Evolutionary conservation across 139 green algal genomes (phyloP).

Genomic region (Pleodorina starrii): DNA sequence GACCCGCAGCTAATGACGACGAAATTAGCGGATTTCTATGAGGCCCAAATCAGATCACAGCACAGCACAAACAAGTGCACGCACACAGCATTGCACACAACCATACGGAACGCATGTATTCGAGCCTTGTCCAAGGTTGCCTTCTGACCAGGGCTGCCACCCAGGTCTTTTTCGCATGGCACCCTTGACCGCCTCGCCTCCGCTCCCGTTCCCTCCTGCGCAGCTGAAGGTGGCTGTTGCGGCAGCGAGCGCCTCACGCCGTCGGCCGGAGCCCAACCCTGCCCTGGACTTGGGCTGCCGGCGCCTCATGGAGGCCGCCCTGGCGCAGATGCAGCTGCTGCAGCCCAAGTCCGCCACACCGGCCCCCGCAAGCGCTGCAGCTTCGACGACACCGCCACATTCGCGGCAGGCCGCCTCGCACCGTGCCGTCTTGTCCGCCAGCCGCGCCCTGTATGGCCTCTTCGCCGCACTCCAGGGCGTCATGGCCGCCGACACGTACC

Average conservation of each 20-base stretch:
- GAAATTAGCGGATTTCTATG: constrained; percentile 77
- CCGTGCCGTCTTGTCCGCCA: constrained; percentile 47
- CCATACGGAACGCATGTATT: too few species aligned
- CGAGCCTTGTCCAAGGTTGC: too few species aligned
- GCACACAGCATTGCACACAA: too few species aligned
- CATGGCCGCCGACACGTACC: constrained; percentile 68
- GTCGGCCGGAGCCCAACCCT: constrained; percentile 34
- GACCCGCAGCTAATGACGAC: constrained; percentile 47
- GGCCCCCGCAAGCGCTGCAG: too few species aligned
- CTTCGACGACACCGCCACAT: too few species aligned
- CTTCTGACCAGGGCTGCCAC: too few species aligned
- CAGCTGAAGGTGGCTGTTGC: constrained; percentile 46
- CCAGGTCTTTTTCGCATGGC: too few species aligned
- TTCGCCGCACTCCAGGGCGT: constrained; percentile 67
- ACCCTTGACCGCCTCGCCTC: too few species aligned
- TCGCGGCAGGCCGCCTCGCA: not conserved
- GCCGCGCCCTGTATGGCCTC: constrained; percentile 64
- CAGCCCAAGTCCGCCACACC: constrained; percentile 29
- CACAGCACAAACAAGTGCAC: too few species aligned
- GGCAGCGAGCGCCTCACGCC: not conserved
- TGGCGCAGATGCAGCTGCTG: constrained; percentile 70
- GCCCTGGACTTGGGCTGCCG: constrained; percentile 55
- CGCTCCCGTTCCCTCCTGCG: not conserved
- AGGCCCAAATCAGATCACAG: too few species aligned
- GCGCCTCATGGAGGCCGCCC: constrained; percentile 64